These are phyloP conservation scores for Eutrema heterophyllum DNA, from an alignment of 345 rosid species.

Conservation along the genomic window DNA sequence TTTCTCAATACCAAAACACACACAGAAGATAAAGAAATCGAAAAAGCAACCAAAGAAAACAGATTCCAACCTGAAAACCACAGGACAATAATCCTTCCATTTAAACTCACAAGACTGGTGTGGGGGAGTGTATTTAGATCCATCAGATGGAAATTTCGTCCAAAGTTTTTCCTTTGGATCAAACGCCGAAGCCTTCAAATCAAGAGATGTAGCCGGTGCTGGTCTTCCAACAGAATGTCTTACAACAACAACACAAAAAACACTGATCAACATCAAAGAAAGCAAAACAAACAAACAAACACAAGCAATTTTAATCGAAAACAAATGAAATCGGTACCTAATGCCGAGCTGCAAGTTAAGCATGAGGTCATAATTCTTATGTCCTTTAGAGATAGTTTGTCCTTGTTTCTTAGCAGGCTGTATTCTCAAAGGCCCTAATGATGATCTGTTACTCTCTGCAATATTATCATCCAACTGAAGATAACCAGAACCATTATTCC, in stretches of 20 bases:
- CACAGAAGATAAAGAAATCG: not conserved
- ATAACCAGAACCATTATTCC: conserved; percentile 43
- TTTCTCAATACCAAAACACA: not conserved
- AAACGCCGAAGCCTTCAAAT: conserved; percentile 82
- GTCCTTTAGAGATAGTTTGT: conserved; percentile 81
- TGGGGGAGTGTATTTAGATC: conserved; percentile 93
- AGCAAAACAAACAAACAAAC: not conserved
- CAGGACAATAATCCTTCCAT: conserved; percentile 98
- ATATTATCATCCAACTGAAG: conserved; percentile 42
- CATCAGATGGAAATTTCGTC: conserved; percentile 94
- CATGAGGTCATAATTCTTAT: conserved; percentile 96
- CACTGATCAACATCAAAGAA: not conserved
- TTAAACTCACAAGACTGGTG: conserved; percentile 86
- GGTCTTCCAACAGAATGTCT: conserved; percentile 96
- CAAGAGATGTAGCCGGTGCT: conserved; percentile 81
- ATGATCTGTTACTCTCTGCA: conserved; percentile 23
- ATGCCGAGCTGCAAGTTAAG: conserved; percentile 96
- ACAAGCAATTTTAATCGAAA: not conserved
- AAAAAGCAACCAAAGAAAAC: not conserved
- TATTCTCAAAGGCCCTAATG: conserved; percentile 35
- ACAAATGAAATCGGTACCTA: conserved; percentile 43
- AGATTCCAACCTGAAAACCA: conserved; percentile 76
- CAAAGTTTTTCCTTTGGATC: conserved; percentile 95
- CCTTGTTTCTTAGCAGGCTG: conserved; percentile 80
- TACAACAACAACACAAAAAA: not conserved